Conservation (phyloP, 2,329 filamentous ascomycete genomes). For the Diaporthe vaccinii region DNA sequence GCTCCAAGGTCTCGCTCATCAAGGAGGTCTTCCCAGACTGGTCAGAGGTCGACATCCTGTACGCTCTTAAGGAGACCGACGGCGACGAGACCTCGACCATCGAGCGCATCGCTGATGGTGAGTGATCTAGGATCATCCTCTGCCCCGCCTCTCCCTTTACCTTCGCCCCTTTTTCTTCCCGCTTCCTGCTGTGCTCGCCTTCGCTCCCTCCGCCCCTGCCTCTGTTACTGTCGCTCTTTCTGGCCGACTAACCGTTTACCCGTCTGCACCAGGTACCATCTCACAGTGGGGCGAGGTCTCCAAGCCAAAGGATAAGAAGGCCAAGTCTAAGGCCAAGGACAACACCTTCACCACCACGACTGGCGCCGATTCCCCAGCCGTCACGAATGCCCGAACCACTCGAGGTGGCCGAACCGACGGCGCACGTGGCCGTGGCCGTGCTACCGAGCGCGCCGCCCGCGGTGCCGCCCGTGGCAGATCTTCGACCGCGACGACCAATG, state of each 20-base stretch:
- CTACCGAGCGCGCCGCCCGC: conserved; percentile 73
- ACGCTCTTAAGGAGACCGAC: conserved; percentile 89
- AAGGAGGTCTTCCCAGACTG: conserved; percentile 96
- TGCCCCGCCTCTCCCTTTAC: conserved; percentile 29
- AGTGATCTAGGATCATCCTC: conserved; percentile 42
- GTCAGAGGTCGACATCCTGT: conserved; percentile 95
- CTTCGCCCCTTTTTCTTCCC: conserved; percentile 13
- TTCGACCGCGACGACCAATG: conserved; percentile 70
- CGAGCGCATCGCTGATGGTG: conserved; percentile 85
- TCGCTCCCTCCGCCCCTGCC: not conserved
- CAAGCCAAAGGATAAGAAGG: conserved; percentile 81
- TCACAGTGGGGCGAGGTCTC: conserved; percentile 89
- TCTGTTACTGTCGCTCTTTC: conserved; percentile 14
- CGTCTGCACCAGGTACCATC: conserved; percentile 71
- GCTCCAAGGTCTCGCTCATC: conserved; percentile 82
- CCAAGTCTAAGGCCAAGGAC: conserved; percentile 80
- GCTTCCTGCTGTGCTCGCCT: not conserved
- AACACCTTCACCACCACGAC: conserved; percentile 64
- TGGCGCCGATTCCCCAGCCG: conserved; percentile 61
- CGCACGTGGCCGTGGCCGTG: conserved; percentile 73
- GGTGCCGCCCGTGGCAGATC: conserved; percentile 74
- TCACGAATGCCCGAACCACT: conserved; percentile 60
- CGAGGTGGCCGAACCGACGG: conserved; percentile 76
- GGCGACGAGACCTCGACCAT: conserved; percentile 82
- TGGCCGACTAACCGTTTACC: conserved; percentile 39